phyloP scores from a whole-genome alignment of 768 basidiomycete species.

The Coprinopsis strossmayeri region DNA sequence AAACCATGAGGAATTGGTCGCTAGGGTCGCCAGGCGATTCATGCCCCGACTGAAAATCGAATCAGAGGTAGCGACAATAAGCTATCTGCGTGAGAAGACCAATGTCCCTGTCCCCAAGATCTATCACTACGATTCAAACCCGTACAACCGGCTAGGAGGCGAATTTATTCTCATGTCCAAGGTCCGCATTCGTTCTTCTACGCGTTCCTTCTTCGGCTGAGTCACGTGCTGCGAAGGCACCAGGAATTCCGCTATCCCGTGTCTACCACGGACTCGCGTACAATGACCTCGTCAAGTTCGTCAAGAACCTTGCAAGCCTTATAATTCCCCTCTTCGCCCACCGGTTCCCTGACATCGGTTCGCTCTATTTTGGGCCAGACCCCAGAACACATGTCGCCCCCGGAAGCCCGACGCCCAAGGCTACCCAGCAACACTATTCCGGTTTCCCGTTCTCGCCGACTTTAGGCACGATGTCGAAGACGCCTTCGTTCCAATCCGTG shows the following conservation, averaged over 20 bases:
- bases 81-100: slow-evolving; percentile 68
- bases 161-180: slow-evolving; percentile 88
- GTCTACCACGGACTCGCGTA: slow-evolving; percentile 70
- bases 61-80: slow-evolving; percentile 82
- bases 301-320: slow-evolving; percentile 62
- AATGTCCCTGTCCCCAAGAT: slow-evolving; percentile 69
- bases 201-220: neutral
- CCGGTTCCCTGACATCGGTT: slow-evolving; percentile 72
- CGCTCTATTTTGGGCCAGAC: slow-evolving; percentile 55
- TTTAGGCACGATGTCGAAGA: slow-evolving; percentile 17
- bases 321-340: slow-evolving; percentile 71
- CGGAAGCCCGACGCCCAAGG: slow-evolving; percentile 38
- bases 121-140: slow-evolving; percentile 76
- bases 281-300: slow-evolving; percentile 52
- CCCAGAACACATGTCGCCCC: slow-evolving; percentile 26
- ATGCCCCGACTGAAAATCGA: slow-evolving; percentile 85
- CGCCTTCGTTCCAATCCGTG: slow-evolving; percentile 15
- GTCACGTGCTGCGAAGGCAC: slow-evolving; percentile 43
- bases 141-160: slow-evolving; percentile 76
- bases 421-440: slow-evolving; percentile 30
- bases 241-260: slow-evolving; percentile 61
- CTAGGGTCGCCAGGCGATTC: slow-evolving; percentile 76
- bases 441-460: slow-evolving; percentile 40
- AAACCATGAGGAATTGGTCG: slow-evolving; percentile 58
- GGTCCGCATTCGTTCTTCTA: slow-evolving; percentile 33